These are phyloP conservation scores for Biscutella auriculata DNA, from an alignment of 441 rosid genomes.

Conservation along the genomic window DNA sequence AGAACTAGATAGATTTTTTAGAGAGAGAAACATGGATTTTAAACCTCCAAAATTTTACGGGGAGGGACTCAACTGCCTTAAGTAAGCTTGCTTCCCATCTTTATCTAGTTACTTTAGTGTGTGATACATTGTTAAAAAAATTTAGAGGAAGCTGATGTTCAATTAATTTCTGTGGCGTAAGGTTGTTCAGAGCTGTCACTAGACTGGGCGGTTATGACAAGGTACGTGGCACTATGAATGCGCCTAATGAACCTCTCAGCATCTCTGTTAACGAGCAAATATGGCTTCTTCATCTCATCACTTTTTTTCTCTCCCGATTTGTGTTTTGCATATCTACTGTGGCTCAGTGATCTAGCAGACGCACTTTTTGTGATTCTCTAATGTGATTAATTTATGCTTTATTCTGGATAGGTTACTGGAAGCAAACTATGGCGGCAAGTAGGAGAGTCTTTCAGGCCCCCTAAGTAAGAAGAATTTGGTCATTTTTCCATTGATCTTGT, in stretches of 20 bases:
- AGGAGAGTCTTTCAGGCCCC: slow-evolving; percentile 73
- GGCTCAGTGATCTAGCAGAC: background rate
- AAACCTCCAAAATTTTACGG: slow-evolving; percentile 73
- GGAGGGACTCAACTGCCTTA: slow-evolving; percentile 58
- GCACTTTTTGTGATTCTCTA: background rate
- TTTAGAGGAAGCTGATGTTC: slow-evolving; percentile 20
- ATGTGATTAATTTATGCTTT: background rate
- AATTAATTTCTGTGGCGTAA: slow-evolving; percentile 20
- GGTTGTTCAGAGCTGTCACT: slow-evolving; percentile 67
- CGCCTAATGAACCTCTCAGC: background rate
- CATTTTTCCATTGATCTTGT: too few species aligned
- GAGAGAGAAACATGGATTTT: slow-evolving; percentile 50
- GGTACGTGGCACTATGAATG: slow-evolving; percentile 30
- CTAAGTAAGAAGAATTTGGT: slow-evolving; percentile 57
- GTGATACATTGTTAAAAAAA: background rate
- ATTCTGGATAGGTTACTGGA: slow-evolving; percentile 46
- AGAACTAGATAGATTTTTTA: slow-evolving; percentile 45
- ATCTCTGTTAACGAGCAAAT: background rate
- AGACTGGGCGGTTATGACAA: slow-evolving; percentile 68
- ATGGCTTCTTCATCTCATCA: background rate
- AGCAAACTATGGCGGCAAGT: slow-evolving; percentile 71
- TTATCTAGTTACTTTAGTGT: background rate
- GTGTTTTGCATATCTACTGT: background rate
- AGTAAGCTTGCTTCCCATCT: slow-evolving; percentile 33
- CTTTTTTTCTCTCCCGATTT: background rate